These are phyloP conservation scores for Rhizophlyctis rosea DNA, from an alignment of 192 early-diverging fungal species.

Conservation along the genomic window DNA sequence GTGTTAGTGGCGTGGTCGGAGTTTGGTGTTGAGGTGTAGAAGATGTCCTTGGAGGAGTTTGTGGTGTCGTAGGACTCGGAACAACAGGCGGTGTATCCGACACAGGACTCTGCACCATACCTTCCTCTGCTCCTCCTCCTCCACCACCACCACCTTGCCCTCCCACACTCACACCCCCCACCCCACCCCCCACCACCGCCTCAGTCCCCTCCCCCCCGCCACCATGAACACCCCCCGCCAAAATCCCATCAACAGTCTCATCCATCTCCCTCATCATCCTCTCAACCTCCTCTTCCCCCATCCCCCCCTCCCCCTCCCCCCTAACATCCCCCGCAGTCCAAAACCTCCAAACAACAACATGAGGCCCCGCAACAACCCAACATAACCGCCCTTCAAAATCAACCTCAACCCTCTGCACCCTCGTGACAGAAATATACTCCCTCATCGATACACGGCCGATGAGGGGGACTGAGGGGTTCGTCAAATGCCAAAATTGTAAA, in stretches of 20 bases:
- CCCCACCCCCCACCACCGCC: neutral
- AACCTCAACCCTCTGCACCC: neutral
- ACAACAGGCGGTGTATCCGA: too few relatives aligned
- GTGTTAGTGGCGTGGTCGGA: neutral
- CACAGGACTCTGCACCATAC: too few relatives aligned
- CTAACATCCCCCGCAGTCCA: slow-evolving; percentile 8
- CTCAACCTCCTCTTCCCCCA: slow-evolving; percentile 12
- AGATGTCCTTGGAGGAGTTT: too few relatives aligned
- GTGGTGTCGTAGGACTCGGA: too few relatives aligned
- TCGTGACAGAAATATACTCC: neutral
- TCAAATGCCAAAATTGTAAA: slow-evolving; percentile 18
- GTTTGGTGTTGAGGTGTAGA: neutral
- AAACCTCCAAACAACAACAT: slow-evolving; percentile 3
- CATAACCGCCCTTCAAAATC: slow-evolving; percentile 15
- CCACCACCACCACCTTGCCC: too few relatives aligned
- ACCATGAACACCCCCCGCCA: neutral
- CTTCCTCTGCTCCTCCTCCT: too few relatives aligned
- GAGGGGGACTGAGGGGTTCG: neutral
- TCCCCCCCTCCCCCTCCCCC: neutral
- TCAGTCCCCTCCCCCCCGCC: neutral
- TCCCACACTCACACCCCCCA: neutral
- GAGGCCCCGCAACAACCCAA: neutral
- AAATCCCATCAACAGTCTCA: slow-evolving; percentile 17
- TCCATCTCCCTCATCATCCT: slow-evolving; percentile 19
- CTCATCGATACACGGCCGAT: slow-evolving; percentile 7